Conservation (phyloP, 306 rosid genomes). For the Rosa lucieae region DNA sequence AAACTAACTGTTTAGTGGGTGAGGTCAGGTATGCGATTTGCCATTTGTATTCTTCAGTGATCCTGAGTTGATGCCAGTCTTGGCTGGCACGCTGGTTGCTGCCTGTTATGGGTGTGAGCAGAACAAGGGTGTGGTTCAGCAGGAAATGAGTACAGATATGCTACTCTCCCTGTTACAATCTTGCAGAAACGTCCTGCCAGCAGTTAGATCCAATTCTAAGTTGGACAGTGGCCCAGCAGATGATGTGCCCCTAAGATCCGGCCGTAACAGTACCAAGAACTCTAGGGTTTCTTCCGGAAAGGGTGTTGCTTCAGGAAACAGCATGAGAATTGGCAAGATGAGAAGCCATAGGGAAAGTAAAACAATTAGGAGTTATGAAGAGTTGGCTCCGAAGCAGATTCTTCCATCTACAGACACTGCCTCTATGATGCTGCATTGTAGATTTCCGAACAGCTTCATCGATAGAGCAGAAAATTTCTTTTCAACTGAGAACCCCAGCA, state of each 20-base stretch:
- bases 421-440: slow-evolving; percentile 62
- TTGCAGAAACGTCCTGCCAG: slow-evolving; percentile 56
- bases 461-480: slow-evolving; percentile 81
- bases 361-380: slow-evolving; percentile 56
- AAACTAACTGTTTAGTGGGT: slow-evolving; percentile 42
- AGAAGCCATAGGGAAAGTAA: slow-evolving; percentile 67
- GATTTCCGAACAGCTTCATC: slow-evolving; percentile 74
- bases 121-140: slow-evolving; percentile 90
- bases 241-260: slow-evolving; percentile 40
- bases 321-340: slow-evolving; percentile 51
- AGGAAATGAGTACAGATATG: slow-evolving; percentile 92
- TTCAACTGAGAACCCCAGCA: slow-evolving; percentile 44
- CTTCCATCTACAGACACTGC: slow-evolving; percentile 46
- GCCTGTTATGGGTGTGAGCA: slow-evolving; percentile 90
- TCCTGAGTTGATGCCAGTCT: slow-evolving; percentile 93
- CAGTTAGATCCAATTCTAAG: slow-evolving; percentile 40
- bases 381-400: slow-evolving; percentile 52
- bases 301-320: slow-evolving; percentile 52
- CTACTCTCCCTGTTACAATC: slow-evolving; percentile 78
- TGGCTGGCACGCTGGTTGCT: slow-evolving; percentile 85
- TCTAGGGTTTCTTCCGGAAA: slow-evolving; percentile 47
- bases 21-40: slow-evolving; percentile 83
- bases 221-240: slow-evolving; percentile 46
- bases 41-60: slow-evolving; percentile 97
- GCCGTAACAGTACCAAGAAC: slow-evolving; percentile 57